Percentiles rank a stretch among this genome's conserved stretches.
phyloP scores from a whole-genome alignment of 108 stramenopile species.

The Mayamaea pseudoterrestris region DNA sequence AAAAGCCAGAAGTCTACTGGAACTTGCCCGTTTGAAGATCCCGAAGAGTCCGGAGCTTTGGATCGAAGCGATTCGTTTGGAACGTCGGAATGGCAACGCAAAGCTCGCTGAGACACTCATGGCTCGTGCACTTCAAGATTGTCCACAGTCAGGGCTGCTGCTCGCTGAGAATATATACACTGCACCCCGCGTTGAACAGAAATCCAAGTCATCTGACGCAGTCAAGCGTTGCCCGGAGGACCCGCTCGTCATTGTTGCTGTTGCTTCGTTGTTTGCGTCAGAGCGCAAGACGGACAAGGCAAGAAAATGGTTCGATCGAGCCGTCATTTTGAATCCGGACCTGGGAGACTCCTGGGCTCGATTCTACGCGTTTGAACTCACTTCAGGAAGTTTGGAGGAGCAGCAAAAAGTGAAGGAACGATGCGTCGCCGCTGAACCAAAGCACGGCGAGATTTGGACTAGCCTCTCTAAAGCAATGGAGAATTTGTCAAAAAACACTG shows the following conservation, averaged over 20 bases:
- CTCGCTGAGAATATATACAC: conserved; percentile 83
- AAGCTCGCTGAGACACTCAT: conserved; percentile 79
- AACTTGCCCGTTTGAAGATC: conserved; percentile 86
- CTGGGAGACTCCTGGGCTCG: conserved; percentile 91
- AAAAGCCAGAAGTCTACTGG: conserved; percentile 89
- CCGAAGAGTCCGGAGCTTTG: conserved; percentile 70
- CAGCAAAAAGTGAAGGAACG: conserved; percentile 50
- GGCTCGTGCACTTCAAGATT: conserved; percentile 93
- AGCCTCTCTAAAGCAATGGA: conserved; percentile 63
- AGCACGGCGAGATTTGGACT: conserved; percentile 89
- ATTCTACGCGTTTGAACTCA: conserved; percentile 81
- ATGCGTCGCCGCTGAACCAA: conserved; percentile 80
- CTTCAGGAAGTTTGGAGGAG: conserved; percentile 48
- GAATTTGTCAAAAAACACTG: conserved; percentile 43
- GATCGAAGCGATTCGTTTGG: conserved; percentile 88
- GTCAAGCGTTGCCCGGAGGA: conserved; percentile 88
- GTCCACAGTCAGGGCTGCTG: conserved; percentile 82
- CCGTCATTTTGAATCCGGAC: conserved; percentile 76
- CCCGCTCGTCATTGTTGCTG: conserved; percentile 80
- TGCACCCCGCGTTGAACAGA: conserved; percentile 78
- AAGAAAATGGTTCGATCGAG: conserved; percentile 93
- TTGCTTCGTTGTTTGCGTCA: conserved; percentile 85
- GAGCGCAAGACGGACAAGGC: conserved; percentile 89
- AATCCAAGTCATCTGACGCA: conserved; percentile 83
- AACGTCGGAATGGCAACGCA: conserved; percentile 72